Conservation (phyloP, 495 filamentous ascomycete species). For the Penicillium angulare region DNA sequence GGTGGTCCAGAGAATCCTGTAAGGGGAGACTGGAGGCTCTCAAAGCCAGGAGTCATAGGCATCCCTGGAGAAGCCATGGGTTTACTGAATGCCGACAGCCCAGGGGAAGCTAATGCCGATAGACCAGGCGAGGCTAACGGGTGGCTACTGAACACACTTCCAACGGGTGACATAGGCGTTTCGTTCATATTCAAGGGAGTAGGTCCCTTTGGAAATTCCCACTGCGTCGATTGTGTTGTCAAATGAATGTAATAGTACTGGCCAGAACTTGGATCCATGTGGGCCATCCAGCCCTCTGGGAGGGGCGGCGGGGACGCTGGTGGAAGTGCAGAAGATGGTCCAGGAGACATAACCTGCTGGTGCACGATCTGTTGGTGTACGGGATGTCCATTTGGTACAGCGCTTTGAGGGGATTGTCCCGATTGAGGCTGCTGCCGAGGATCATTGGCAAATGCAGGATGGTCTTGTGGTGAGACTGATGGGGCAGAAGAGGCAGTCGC, state of each 20-base stretch:
- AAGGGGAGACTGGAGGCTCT: constrained; percentile 72
- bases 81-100: constrained; percentile 66
- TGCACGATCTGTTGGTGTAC: constrained; percentile 27
- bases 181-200: constrained; percentile 78
- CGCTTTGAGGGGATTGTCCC: constrained; percentile 38
- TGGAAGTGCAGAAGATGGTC: constrained; percentile 53
- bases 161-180: constrained; percentile 74
- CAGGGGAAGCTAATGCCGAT: constrained; percentile 66
- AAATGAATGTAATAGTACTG: constrained; percentile 99
- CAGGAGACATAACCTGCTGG: constrained; percentile 37
- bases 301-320: constrained; percentile 85
- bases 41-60: constrained; percentile 68
- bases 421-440: constrained; percentile 42
- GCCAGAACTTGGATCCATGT: constrained; percentile 89
- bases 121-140: constrained; percentile 70
- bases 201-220: constrained; percentile 95
- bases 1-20: constrained; percentile 80
- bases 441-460: constrained; percentile 90
- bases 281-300: constrained; percentile 97
- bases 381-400: constrained; percentile 38
- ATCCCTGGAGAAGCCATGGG: constrained; percentile 76
- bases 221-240: constrained; percentile 92
- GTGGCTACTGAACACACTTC: constrained; percentile 72
- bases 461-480: constrained; percentile 53
- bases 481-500: constrained; percentile 26